Percentiles rank a stretch among this genome's conserved stretches.
Conservation (phyloP, 31 red algal species). For the Porphyra umbilicalis region DNA sequence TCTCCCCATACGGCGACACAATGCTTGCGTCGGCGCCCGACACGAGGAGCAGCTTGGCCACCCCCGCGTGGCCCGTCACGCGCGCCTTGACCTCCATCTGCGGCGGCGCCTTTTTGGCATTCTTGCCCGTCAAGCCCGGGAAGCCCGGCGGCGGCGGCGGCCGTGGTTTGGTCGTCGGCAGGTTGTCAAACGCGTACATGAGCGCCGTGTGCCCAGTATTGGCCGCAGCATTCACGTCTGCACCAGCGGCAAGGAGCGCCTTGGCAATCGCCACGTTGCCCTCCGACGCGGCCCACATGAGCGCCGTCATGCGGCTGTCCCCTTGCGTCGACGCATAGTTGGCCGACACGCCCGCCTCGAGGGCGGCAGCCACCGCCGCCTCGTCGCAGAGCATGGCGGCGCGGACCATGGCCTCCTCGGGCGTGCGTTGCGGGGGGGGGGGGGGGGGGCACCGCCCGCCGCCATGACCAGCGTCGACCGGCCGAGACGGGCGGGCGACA, state of each 20-base stretch:
- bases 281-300: conserved; percentile 45
- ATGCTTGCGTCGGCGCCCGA: conserved; percentile 7
- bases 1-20: conserved; percentile 19
- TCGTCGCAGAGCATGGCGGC: conserved; percentile 24
- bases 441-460: neutral
- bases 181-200: conserved; percentile 26
- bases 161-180: conserved; percentile 14
- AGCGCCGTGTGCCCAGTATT: conserved; percentile 19
- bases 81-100: neutral
- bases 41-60: conserved; percentile 25
- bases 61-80: conserved; percentile 21
- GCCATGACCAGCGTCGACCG: neutral
- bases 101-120: conserved; percentile 4
- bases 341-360: conserved; percentile 20
- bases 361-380: neutral
- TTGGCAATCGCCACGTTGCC: conserved; percentile 16
- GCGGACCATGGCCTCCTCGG: conserved; percentile 22
- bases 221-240: conserved; percentile 15
- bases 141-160: conserved; percentile 29
- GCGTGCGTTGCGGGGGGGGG: neutral
- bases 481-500: neutral
- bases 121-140: conserved; percentile 7
- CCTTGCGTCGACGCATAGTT: conserved; percentile 7
- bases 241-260: conserved; percentile 12
- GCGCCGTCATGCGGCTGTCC: conserved; percentile 27